Evolutionary conservation across 768 basidiomycete species (phyloP), one percentile per base, ranked within the genome.

Genomic region (Mycena vitilis): DNA sequence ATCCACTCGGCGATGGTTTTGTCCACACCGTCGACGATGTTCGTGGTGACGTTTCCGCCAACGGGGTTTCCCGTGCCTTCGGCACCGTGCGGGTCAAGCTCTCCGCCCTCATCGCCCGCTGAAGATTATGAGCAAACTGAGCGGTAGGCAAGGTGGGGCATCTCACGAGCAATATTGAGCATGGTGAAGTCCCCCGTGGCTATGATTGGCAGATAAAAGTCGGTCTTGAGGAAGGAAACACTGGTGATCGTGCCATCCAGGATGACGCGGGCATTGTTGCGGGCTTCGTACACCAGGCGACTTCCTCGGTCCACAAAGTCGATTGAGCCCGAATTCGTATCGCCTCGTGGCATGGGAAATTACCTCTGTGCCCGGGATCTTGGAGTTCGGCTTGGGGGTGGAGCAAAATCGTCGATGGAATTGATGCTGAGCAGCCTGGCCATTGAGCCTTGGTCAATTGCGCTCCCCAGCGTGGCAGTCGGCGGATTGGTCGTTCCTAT

Each of bases 21-120:
- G 57, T 83, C 80, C 22, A 71, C 65, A 2, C 84, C 83, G 44
- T 70, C 64, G 20, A 80, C 78, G 30, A 81, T 75, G 65, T 82
- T 82, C 5, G 82, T 81, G 0, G 82, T 84, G 12, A 85, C 81
- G 67, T 85, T 85, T 23, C 84, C 84, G 54, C 84, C 83, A 23
- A 83, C 68, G 11, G 83, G 84, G 55, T 84, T 83, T 12, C 83
- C 84, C 37, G 67, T 63, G 1, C 83, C 82, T 38, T 66, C 76
- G 11, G 80, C 80, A 30, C 84, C 83, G 60, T 83, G 83, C 13
- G 82, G 83, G 58, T 85, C 83, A 12, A 85, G 79, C 65, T 85
- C 83, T 66, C 83, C 83, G 75, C 83, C 83, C 38, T 67, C 77
- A 64, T 84, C 82, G 22, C 80, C 81, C 4, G 8, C 59, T 53